Conservation (phyloP, 83 land plant genomes). For the Diphasiastrum complanatum region DNA sequence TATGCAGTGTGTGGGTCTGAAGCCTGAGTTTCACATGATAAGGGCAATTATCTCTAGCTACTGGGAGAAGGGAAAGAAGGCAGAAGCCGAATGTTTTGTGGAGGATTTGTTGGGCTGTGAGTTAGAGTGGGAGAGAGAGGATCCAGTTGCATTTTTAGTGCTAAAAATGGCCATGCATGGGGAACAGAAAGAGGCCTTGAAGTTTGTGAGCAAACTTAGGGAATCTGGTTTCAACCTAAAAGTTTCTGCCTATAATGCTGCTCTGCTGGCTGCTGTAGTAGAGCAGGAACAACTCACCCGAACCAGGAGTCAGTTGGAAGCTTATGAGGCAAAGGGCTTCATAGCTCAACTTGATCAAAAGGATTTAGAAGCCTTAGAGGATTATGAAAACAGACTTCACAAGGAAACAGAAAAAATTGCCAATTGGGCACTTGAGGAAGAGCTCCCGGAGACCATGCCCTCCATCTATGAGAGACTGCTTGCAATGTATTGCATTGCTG, state of each 20-base stretch:
- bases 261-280: slow-evolving; percentile 22
- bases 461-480: slow-evolving; percentile 63
- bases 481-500: slow-evolving; percentile 70
- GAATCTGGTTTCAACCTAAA: slow-evolving; percentile 57
- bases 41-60: slow-evolving; percentile 62
- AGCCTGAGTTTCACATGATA: slow-evolving; percentile 59
- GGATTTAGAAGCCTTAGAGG: slow-evolving; percentile 33
- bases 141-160: slow-evolving; percentile 17
- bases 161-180: slow-evolving; percentile 24
- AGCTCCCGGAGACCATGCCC: slow-evolving; percentile 38
- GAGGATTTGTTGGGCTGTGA: slow-evolving; percentile 47
- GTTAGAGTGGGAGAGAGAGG: slow-evolving; percentile 26
- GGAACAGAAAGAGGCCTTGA: slow-evolving; percentile 47
- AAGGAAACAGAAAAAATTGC: slow-evolving; percentile 46
- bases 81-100: slow-evolving; percentile 50
- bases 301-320: slow-evolving; percentile 48
- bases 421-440: slow-evolving; percentile 56
- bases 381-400: slow-evolving; percentile 53
- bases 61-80: slow-evolving; percentile 67
- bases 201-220: slow-evolving; percentile 45
- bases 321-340: slow-evolving; percentile 36
- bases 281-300: slow-evolving; percentile 46
- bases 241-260: slow-evolving; percentile 47
- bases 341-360: slow-evolving; percentile 42
- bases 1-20: slow-evolving; percentile 79